These are phyloP conservation scores for Fusarium subtropicale DNA, from an alignment of 2,329 filamentous ascomycete species.

Conservation along the genomic window DNA sequence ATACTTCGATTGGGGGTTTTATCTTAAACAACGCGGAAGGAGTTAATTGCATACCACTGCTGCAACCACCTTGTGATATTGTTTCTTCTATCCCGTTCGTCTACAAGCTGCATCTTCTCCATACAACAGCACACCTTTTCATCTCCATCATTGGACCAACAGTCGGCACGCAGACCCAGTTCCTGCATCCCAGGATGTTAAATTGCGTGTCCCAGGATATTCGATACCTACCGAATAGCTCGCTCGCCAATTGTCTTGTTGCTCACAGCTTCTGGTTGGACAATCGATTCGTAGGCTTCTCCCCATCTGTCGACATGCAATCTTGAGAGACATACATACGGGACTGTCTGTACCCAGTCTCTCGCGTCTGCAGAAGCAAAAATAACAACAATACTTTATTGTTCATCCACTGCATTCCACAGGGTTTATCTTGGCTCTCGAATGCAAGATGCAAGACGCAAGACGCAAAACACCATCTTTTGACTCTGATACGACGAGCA, in stretches of 20 bases:
- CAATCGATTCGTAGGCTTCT: constrained; percentile 42
- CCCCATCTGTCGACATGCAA: constrained; percentile 42
- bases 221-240: constrained; percentile 40
- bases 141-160: constrained; percentile 30
- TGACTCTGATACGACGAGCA: constrained; percentile 29
- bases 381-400: constrained; percentile 13
- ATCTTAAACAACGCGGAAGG: constrained; percentile 21
- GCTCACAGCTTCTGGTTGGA: constrained; percentile 44
- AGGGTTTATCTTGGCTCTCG: constrained; percentile 32
- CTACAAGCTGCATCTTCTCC: constrained; percentile 31
- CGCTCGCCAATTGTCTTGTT: constrained; percentile 31
- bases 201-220: constrained; percentile 36
- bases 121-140: constrained; percentile 15
- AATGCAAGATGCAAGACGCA: constrained; percentile 32
- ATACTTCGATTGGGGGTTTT: constrained; percentile 5
- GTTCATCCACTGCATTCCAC: constrained; percentile 36
- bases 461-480: constrained; percentile 29
- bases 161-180: constrained; percentile 37
- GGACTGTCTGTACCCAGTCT: constrained; percentile 34
- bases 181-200: constrained; percentile 45
- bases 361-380: constrained; percentile 32
- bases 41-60: constrained; percentile 23
- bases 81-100: constrained; percentile 22
- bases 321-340: constrained; percentile 33
- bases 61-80: constrained; percentile 33